Conservation (phyloP, 2,329 filamentous ascomycete species). For the Colletotrichum brevisporum region DNA sequence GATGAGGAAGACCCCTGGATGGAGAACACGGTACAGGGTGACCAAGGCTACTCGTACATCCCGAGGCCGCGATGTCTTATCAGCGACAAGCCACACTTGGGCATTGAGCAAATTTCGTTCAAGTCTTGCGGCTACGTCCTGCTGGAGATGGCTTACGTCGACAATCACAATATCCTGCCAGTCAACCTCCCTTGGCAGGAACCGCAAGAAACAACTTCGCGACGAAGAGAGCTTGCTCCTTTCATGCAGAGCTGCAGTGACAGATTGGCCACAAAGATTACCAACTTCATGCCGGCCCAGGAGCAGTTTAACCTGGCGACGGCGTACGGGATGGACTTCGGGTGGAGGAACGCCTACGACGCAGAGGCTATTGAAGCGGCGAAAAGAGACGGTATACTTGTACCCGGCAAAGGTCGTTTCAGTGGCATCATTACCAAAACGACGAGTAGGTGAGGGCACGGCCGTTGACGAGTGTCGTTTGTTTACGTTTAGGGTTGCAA, state of each 20-base stretch:
- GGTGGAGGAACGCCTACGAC: slow-evolving; percentile 55
- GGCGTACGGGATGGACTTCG: slow-evolving; percentile 53
- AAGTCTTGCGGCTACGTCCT: slow-evolving; percentile 74
- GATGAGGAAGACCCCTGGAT: background rate
- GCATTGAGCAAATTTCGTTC: slow-evolving; percentile 61
- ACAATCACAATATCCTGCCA: slow-evolving; percentile 54
- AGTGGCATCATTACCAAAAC: slow-evolving; percentile 49
- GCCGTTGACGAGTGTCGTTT: background rate
- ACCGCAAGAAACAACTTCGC: slow-evolving; percentile 23
- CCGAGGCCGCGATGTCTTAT: slow-evolving; percentile 43
- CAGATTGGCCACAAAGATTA: slow-evolving; percentile 52
- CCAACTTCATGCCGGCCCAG: slow-evolving; percentile 45
- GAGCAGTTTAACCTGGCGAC: slow-evolving; percentile 50
- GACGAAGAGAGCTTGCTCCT: slow-evolving; percentile 37
- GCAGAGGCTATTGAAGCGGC: slow-evolving; percentile 50
- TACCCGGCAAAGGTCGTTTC: slow-evolving; percentile 57
- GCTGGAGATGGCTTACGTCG: slow-evolving; percentile 54
- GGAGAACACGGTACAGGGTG: background rate
- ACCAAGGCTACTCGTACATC: slow-evolving; percentile 41
- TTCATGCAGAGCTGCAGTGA: slow-evolving; percentile 56
- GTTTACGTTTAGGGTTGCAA: background rate
- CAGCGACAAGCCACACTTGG: slow-evolving; percentile 47
- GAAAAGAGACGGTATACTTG: slow-evolving; percentile 51
- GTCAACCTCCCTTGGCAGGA: slow-evolving; percentile 37
- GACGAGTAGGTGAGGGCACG: slow-evolving; percentile 15